Percentiles rank a stretch among this genome's conserved stretches.
These are phyloP conservation scores for Crithidia sp. DNA, from an alignment of 208 protist species.

Conservation along the genomic window DNA sequence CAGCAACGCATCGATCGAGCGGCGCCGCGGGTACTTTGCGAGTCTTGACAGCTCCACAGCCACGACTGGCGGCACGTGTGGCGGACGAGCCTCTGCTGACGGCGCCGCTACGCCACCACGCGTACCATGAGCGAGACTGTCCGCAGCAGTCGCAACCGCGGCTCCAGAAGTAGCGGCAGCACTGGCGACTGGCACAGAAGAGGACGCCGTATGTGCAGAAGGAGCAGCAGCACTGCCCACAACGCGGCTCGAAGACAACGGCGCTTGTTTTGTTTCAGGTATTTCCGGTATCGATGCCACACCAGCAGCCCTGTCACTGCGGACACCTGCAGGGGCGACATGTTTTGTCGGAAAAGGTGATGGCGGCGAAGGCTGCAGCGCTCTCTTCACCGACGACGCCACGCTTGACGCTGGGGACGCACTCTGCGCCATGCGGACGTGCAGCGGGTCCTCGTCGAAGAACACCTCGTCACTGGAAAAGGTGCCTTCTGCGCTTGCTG, in stretches of 20 bases:
- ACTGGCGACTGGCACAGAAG: no score
- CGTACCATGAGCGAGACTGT: no score
- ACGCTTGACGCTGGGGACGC: background rate
- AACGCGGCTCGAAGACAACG: no score
- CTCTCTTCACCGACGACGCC: background rate
- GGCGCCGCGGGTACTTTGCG: background rate
- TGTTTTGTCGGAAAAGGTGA: background rate
- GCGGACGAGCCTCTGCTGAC: no score
- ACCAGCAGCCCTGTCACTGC: no score
- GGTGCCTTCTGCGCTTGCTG: background rate
- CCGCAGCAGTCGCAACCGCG: no score
- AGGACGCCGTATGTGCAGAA: no score
- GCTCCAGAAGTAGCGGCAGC: no score
- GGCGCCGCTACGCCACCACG: no score
- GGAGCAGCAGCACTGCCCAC: no score
- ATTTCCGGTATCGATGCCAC: no score
- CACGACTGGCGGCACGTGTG: background rate
- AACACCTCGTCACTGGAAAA: constrained; percentile 17
- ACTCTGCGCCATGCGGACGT: background rate
- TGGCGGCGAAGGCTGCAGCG: background rate
- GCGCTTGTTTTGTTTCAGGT: no score
- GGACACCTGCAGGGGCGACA: background rate
- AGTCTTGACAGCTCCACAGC: background rate
- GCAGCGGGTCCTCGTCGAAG: constrained; percentile 35
- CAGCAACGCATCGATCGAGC: constrained; percentile 8